Evolutionary conservation across 2,329 filamentous ascomycete species (phyloP).

Genomic region (Talaromyces sp.): DNA sequence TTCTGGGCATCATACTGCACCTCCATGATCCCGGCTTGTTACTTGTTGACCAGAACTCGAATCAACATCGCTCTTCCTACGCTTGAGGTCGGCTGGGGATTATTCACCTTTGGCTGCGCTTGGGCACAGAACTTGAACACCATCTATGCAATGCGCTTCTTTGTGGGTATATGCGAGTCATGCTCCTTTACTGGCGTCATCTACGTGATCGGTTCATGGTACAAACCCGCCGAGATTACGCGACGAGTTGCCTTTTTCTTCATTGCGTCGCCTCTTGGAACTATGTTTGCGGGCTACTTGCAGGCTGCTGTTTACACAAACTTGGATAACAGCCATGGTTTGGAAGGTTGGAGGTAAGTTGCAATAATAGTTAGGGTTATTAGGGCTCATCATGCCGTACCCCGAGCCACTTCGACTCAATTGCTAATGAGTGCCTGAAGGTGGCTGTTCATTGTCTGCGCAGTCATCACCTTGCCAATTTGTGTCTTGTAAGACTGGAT

Average conservation of each 20-base stretch:
- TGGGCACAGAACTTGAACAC: conserved; percentile 24
- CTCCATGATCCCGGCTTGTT: conserved; percentile 42
- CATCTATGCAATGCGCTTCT: conserved; percentile 37
- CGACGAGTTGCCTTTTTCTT: conserved; percentile 33
- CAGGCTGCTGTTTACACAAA: conserved; percentile 33
- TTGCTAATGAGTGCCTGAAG: conserved; percentile 21
- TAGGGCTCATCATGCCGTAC: neutral
- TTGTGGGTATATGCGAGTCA: conserved; percentile 35
- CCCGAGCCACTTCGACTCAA: too few species aligned
- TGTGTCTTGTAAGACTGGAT: conserved; percentile 18
- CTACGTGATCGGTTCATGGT: conserved; percentile 20
- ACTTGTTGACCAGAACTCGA: conserved; percentile 32
- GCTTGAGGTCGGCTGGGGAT: conserved; percentile 25
- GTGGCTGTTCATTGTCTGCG: conserved; percentile 33
- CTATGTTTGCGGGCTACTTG: conserved; percentile 35
- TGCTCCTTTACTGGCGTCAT: conserved; percentile 34
- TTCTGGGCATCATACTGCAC: conserved; percentile 41
- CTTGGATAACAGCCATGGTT: conserved; percentile 25
- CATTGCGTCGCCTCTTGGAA: conserved; percentile 30
- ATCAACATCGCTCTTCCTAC: conserved; percentile 25
- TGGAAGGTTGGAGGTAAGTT: conserved; percentile 23
- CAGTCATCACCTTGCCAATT: conserved; percentile 23
- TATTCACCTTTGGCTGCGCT: conserved; percentile 26
- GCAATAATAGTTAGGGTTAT: neutral
- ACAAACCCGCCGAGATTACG: conserved; percentile 26